Base-by-base conservation (phyloP, 768 basidiomycete species). In the Calocybe cyanea region DNA sequence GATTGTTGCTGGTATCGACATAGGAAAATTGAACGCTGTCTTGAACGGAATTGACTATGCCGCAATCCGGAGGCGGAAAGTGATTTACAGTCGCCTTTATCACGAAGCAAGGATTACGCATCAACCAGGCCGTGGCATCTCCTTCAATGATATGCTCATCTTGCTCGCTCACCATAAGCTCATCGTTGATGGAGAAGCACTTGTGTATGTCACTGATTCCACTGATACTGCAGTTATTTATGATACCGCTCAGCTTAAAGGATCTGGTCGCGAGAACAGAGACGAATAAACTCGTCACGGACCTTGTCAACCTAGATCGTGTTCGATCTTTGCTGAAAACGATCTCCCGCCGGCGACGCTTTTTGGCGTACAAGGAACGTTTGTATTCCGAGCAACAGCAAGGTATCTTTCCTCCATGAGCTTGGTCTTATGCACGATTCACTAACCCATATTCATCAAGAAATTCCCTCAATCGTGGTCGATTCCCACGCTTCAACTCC, bases 121-220 rank as follows among this genome's bases (percentile, higher is more conserved):
- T 50, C 77, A 85, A 49, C 76, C 73, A 24, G 81, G 82, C 1
- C 75, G 80, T 41, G 93, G 93, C 7, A 91, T 98, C 49, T 87
- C 90, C 18, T 97, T 97, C 70, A 89, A 83, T 1, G 78, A 82
- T 36, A 95, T 95, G 89, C 75, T 98, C 2, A 60, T 87, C 25
- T 67, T 97, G 36, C 69, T 98, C 32, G 86, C 90, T 1, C 95
- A 96, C 60, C 85, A 97, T 68, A 93, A 90, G 63, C 68, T 98
- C 41, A 92, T 97, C 51, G 78, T 90, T 40, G 92, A 96, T 64
- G 80, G 79, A 20, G 87, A 92, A 23, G 94, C 94, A 11, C 68
- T 98, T 19, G 77, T 83, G 94, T 95, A 63, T 60, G 11, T 28
- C 25, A 6, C 11, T 90, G 78, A 11, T 25, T 15, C 21, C 32